A percentile compares a stretch with the other conserved stretches of the same genome.
phyloP scores from a whole-genome alignment of 192 early-diverging fungal species.

The Coemansia sp. region DNA sequence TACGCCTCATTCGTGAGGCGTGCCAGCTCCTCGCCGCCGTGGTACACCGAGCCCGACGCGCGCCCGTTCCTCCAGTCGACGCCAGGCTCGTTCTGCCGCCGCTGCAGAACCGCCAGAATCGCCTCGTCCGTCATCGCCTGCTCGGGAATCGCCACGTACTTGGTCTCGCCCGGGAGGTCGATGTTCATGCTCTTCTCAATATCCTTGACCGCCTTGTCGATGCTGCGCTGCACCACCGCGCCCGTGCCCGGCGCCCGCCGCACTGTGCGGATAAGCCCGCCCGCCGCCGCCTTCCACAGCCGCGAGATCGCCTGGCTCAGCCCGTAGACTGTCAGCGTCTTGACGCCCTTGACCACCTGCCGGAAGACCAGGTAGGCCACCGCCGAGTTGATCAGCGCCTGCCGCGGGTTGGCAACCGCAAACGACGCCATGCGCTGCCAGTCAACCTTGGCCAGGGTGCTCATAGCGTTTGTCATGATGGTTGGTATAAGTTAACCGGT shows the following conservation, averaged over 20 bases:
- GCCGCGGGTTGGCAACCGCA: slow-evolving; percentile 38
- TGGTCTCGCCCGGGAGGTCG: slow-evolving; percentile 59
- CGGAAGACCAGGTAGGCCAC: slow-evolving; percentile 45
- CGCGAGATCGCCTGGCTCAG: slow-evolving; percentile 16
- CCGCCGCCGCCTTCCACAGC: slow-evolving; percentile 34
- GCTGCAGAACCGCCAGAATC: slow-evolving; percentile 61
- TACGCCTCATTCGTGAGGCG: slow-evolving; percentile 76
- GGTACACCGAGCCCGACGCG: slow-evolving; percentile 89
- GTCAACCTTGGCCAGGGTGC: slow-evolving; percentile 47
- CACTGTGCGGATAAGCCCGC: slow-evolving; percentile 26
- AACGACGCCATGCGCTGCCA: slow-evolving; percentile 39
- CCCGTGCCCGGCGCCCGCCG: slow-evolving; percentile 55
- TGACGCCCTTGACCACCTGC: slow-evolving; percentile 23
- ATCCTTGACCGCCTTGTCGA: slow-evolving; percentile 74
- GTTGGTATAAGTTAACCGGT: not conserved
- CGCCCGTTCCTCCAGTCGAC: slow-evolving; percentile 83
- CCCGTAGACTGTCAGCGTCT: slow-evolving; percentile 38
- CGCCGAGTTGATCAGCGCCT: slow-evolving; percentile 37
- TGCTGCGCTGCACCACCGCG: slow-evolving; percentile 67
- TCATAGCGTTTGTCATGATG: slow-evolving; percentile 39
- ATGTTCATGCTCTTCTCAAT: slow-evolving; percentile 76
- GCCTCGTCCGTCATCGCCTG: slow-evolving; percentile 61
- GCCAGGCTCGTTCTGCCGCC: slow-evolving; percentile 59
- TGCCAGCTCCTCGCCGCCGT: slow-evolving; percentile 84
- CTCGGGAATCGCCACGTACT: slow-evolving; percentile 66